Conservation (phyloP, 495 filamentous ascomycete species). For the Aspergillus nidulans region DNA sequence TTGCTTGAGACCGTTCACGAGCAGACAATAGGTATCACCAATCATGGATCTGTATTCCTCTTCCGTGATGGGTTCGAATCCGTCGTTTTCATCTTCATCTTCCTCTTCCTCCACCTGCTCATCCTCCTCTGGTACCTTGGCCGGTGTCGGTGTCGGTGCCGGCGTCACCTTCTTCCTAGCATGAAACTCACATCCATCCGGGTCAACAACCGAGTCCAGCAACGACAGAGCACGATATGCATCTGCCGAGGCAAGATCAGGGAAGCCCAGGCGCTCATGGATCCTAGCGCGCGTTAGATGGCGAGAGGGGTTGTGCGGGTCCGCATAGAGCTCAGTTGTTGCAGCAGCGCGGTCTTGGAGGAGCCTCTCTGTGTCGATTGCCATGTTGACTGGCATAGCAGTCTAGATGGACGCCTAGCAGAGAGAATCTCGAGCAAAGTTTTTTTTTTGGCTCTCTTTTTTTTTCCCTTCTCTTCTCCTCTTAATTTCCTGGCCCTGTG, state of each 20-base stretch:
- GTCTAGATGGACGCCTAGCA: too few relatives aligned
- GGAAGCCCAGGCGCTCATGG: conserved; percentile 74
- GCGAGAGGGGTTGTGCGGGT: conserved; percentile 73
- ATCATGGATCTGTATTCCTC: conserved; percentile 39
- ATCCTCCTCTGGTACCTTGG: background rate
- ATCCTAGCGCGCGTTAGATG: conserved; percentile 69
- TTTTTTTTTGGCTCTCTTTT: too few relatives aligned
- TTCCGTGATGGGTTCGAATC: conserved; percentile 34
- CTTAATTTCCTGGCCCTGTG: too few relatives aligned
- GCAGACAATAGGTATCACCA: conserved; percentile 36
- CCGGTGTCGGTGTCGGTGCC: background rate
- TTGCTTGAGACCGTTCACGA: conserved; percentile 55
- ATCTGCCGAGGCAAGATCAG: conserved; percentile 85
- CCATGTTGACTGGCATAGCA: too few relatives aligned
- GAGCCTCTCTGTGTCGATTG: conserved; percentile 6
- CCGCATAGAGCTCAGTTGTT: conserved; percentile 33
- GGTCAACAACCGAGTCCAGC: conserved; percentile 71
- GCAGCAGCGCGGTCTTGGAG: conserved; percentile 23
- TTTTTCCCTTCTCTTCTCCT: too few relatives aligned
- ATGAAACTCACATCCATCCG: conserved; percentile 43
- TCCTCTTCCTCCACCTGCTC: conserved; percentile 22
- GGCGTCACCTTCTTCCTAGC: conserved; percentile 26
- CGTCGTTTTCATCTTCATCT: conserved; percentile 32
- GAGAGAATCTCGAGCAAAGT: too few relatives aligned
- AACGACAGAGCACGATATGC: conserved; percentile 85